Evolutionary conservation across 2,329 filamentous ascomycete genomes (phyloP).

Genomic region (Phaeoacremonium minimum): DNA sequence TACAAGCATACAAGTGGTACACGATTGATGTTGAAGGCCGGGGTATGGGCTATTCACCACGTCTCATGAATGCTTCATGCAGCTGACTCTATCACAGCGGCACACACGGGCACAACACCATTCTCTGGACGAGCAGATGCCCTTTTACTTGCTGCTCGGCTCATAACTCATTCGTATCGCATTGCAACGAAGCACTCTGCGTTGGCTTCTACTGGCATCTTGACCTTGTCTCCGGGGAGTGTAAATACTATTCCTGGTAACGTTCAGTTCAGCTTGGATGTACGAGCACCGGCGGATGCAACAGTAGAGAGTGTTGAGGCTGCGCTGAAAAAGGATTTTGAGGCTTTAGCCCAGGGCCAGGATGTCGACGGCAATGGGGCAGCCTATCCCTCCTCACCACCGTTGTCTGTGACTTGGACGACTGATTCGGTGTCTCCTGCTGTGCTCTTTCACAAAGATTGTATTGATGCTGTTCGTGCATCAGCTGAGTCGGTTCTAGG

Average conservation of each 20-base stretch:
- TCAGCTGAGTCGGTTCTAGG: constrained; percentile 55
- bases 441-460: constrained; percentile 62
- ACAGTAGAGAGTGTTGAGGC: constrained; percentile 54
- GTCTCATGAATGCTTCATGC: too few relatives aligned
- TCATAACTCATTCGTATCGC: constrained; percentile 63
- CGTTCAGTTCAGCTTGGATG: constrained; percentile 65
- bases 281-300: constrained; percentile 54
- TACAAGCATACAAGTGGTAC: constrained; percentile 74
- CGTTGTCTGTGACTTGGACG: constrained; percentile 45
- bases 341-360: constrained; percentile 52
- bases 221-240: constrained; percentile 59
- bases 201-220: constrained; percentile 66
- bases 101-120: constrained; percentile 72
- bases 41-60: constrained; percentile 13
- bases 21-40: constrained; percentile 61
- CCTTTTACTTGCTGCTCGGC: constrained; percentile 59
- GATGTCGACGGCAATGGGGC: constrained; percentile 41
- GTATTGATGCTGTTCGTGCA: constrained; percentile 59
- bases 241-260: constrained; percentile 70
- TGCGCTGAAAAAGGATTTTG: constrained; percentile 53
- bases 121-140: constrained; percentile 55
- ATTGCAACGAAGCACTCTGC: constrained; percentile 56
- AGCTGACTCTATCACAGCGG: constrained; percentile 34
- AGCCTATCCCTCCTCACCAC: constrained; percentile 12
- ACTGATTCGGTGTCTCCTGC: constrained; percentile 60